Evolutionary conservation across 768 basidiomycete genomes (phyloP).

Genomic region (Auriculariales sp.): DNA sequence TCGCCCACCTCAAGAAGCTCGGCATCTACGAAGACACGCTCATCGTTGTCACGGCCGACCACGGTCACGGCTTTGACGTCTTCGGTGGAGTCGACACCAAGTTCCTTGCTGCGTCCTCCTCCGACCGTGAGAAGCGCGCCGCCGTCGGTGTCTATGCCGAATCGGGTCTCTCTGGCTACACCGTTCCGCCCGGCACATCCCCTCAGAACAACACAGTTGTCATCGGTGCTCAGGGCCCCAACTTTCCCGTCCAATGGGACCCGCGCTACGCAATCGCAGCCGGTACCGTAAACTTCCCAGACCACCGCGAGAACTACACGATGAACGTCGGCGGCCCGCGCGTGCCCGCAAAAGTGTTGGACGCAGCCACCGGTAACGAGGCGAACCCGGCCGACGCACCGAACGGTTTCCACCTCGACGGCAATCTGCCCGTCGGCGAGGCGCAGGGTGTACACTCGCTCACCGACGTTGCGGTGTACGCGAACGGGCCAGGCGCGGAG

Average conservation of each 20-base stretch:
- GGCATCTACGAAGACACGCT: constrained; percentile 21
- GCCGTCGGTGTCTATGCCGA: constrained; percentile 20
- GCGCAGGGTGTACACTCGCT: constrained; percentile 21
- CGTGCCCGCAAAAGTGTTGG: constrained; percentile 11
- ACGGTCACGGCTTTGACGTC: constrained; percentile 17
- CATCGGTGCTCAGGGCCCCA: constrained; percentile 14
- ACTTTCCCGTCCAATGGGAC: constrained; percentile 23
- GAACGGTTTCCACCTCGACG: constrained; percentile 18
- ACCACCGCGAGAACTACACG: constrained; percentile 14
- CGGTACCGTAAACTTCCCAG: constrained; percentile 13
- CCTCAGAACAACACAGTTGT: background rate
- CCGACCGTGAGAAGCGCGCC: constrained; percentile 17
- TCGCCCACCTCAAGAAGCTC: constrained; percentile 18
- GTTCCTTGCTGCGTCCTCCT: constrained; percentile 14
- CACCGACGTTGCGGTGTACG: constrained; percentile 19
- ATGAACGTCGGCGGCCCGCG: constrained; percentile 13
- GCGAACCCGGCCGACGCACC: constrained; percentile 16
- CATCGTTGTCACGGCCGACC: constrained; percentile 19
- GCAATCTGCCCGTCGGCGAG: constrained; percentile 14
- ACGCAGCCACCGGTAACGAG: constrained; percentile 14
- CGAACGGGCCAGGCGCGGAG: constrained; percentile 18
- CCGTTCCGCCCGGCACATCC: background rate
- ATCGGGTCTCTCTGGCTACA: constrained; percentile 20
- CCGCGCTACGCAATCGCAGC: constrained; percentile 21
- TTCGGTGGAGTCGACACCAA: constrained; percentile 20